Evolutionary conservation across 1,139 yeast species (phyloP), one percentile per base, ranked within the genome.

Genomic region (Yarrowia galli): DNA sequence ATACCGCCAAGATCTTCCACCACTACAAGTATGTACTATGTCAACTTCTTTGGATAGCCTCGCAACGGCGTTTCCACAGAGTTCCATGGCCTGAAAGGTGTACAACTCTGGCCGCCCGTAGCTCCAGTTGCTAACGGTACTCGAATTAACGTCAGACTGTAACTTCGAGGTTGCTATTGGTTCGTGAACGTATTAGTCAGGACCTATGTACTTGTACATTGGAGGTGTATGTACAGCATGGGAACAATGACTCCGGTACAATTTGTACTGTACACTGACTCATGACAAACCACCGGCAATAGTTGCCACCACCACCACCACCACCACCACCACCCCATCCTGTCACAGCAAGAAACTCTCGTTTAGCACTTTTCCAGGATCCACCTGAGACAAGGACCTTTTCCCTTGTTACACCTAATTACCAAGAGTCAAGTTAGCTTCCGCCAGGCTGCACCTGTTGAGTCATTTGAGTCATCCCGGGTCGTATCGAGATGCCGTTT

Each of bases 401-500:
- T 3, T n/a, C n/a, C n/a, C n/a, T 13, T 13, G 10, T 28, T 28
- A 28, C 32, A 7, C 10, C 36, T 32, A 4, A 2, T 25, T 8
- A 8, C 49, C 10, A 28, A 13, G 2, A 2, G 15, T 8, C 13
- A 2, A 6, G 36, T 18, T 20, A 35, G 8, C 18, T 25, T 51
- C 56, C 12, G 6, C 5, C 23, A 6, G 32, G 15, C 25, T 51
- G 42, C 40, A 35, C 35, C 23, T 38, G n/a, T 54, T 54, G 61
- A 54, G 61, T 54, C 61, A 54, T 40, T 54, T 54, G 61, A 54
- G 61, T 54, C 61, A 54, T 18, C 61, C 36, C 23, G 32, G 43
- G 22, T 53, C 60, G 60, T 53, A 53, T 53, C 42, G 15, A 53
- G n/a, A 15, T 32, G 28, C 58, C 58, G 18, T 35, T 15, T 35